phyloP scores from a whole-genome alignment of 768 basidiomycete genomes.

The Amanita polypyramis region DNA sequence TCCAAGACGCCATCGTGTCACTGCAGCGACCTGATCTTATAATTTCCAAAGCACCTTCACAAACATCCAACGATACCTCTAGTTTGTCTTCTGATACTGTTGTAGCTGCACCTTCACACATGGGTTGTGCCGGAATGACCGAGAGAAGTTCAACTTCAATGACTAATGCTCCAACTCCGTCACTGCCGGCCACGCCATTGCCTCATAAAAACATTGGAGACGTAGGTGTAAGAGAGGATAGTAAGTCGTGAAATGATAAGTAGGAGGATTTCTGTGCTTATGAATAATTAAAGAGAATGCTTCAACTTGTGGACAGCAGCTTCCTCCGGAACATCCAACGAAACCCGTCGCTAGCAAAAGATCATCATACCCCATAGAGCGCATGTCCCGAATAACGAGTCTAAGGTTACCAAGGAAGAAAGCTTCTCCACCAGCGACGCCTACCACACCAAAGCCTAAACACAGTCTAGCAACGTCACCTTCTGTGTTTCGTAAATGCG shows the following conservation, averaged over 20 bases:
- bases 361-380: background rate
- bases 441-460: background rate
- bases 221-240: background rate
- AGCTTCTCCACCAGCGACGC: background rate
- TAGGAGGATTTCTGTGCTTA: background rate
- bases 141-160: too few species aligned
- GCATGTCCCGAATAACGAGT: background rate
- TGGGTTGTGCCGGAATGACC: too few species aligned
- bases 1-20: background rate
- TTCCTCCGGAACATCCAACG: constrained; percentile 7
- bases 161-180: too few species aligned
- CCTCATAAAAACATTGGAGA: too few species aligned
- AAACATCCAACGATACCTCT: too few species aligned
- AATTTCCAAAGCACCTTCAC: too few species aligned
- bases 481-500: constrained; percentile 13
- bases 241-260: background rate
- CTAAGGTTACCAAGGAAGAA: constrained; percentile 4
- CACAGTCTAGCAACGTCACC: background rate
- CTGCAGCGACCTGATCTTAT: background rate
- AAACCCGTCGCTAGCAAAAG: constrained; percentile 12
- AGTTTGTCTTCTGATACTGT: too few species aligned
- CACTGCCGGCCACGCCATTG: too few species aligned
- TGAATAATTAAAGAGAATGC: background rate
- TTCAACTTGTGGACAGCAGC: background rate
- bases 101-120: too few species aligned